Evolutionary conservation across 805 yeast species (phyloP), one percentile per base, ranked within the genome.

Genomic region (Zygosaccharomyces kombuchaensis): DNA sequence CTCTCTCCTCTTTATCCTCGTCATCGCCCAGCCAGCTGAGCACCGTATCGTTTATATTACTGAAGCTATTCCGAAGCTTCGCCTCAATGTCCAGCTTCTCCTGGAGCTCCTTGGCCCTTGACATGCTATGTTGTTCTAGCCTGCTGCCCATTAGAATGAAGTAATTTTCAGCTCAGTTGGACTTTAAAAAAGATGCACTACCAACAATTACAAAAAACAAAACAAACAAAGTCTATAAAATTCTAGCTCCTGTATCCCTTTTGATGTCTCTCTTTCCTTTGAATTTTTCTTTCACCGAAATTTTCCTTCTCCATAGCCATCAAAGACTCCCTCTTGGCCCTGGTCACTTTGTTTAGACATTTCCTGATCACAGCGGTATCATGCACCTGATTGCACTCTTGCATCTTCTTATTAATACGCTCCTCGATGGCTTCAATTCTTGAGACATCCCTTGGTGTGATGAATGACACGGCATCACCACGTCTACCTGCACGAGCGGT

Each of bases 401-500:
- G 81, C 88, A 93, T 82, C 62, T 88, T 85, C 52, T 78, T 76
- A 36, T 80, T 82, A 34, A 88, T 84, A 54, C 97, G 76, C 44
- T 80, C 87, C 63, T 93, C 99, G 44, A 93, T 91, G 6, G 91
- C 82, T 50, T 84, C 77, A 5, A 93, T 76, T 57, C 98, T 75
- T 21, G 73, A 75, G 10, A 93, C 82, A 62, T 91, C 99, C 48
- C 84, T 80, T 57, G 90, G 96, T 1, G 95, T 80, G 3, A 93
- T 84, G 47, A 93, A 75, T 10, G 93, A 79, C 1, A 93, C 71
- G 6, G 95, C 77, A 52, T 81, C 87, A 69, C 99, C 99, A 41
- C 71, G 69, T 56, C 95, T 76, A 2, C 98, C 98, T 2, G 98
- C 98, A 77, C 99, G 85, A 8, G 98, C 99, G 9, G 99, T 91